A percentile compares a stretch with the other conserved stretches of the same genome.
Evolutionary conservation across 371 early-diverging fungal species (phyloP).

Genomic region (Syncephalastrum racemosum): DNA sequence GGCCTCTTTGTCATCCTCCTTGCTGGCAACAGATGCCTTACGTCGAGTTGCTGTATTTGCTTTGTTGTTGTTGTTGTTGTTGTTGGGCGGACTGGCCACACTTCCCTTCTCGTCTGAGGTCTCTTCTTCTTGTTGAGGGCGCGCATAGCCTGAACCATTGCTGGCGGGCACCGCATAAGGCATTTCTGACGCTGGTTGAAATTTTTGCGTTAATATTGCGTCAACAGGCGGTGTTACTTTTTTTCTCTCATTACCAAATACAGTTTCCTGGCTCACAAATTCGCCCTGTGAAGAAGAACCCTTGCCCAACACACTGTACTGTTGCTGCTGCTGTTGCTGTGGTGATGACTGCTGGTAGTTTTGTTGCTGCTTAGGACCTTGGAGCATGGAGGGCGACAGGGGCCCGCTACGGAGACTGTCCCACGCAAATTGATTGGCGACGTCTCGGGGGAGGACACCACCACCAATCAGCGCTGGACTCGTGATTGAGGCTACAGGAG

Average conservation of each 20-base stretch:
- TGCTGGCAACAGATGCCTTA: conserved; percentile 18
- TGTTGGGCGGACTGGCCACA: background rate
- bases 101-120: too few relatives aligned
- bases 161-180: too few relatives aligned
- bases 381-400: conserved; percentile 74
- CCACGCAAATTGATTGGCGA: conserved; percentile 57
- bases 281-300: too few relatives aligned
- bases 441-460: conserved; percentile 45
- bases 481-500: conserved; percentile 44
- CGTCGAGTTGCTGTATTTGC: conserved; percentile 6
- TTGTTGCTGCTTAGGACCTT: conserved; percentile 50
- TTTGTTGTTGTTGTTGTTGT: conserved; percentile 11
- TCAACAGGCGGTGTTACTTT: too few relatives aligned
- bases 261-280: too few relatives aligned
- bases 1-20: conserved; percentile 18
- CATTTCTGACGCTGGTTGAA: too few relatives aligned
- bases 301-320: background rate
- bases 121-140: too few relatives aligned
- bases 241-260: too few relatives aligned
- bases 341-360: conserved; percentile 1
- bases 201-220: too few relatives aligned
- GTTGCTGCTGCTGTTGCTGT: conserved; percentile 10
- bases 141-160: too few relatives aligned
- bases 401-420: conserved; percentile 73
- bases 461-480: conserved; percentile 40